phyloP scores from a whole-genome alignment of 192 early-diverging fungal genomes.

The Pilaira anomala region DNA sequence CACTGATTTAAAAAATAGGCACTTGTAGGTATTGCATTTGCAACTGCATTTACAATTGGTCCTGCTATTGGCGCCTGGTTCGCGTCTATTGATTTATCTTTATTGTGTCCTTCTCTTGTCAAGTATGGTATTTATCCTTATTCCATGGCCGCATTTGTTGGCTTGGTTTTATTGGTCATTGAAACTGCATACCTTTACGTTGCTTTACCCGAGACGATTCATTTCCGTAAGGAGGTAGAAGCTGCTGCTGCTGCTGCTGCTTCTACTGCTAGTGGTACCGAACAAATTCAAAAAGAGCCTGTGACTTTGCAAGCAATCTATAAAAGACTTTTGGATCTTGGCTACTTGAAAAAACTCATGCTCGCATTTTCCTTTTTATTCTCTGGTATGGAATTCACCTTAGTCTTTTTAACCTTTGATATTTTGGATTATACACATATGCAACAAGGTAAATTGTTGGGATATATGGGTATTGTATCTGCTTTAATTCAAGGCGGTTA shows the following conservation, averaged over 20 bases:
- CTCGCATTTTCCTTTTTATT: slow-evolving; percentile 90
- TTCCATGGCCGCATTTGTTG: slow-evolving; percentile 86
- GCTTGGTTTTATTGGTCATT: slow-evolving; percentile 72
- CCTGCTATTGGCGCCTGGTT: slow-evolving; percentile 87
- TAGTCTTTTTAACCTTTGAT: slow-evolving; percentile 95
- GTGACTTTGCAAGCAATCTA: not conserved
- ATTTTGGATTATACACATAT: slow-evolving; percentile 80
- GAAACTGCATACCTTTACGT: slow-evolving; percentile 79
- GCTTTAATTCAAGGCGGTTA: slow-evolving; percentile 93
- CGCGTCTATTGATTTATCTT: slow-evolving; percentile 52
- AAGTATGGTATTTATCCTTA: slow-evolving; percentile 64
- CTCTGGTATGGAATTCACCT: slow-evolving; percentile 98
- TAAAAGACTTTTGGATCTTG: slow-evolving; percentile 31
- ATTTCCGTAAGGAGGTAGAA: slow-evolving; percentile 26
- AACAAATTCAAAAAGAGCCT: not conserved
- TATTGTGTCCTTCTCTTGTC: slow-evolving; percentile 38
- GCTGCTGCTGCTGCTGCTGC: not conserved
- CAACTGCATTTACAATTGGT: slow-evolving; percentile 92
- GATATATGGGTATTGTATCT: slow-evolving; percentile 82
- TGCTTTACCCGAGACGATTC: slow-evolving; percentile 73
- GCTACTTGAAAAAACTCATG: slow-evolving; percentile 69
- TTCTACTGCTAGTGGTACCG: not conserved
- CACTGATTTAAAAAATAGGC: slow-evolving; percentile 52
- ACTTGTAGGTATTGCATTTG: slow-evolving; percentile 95
- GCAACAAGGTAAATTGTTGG: slow-evolving; percentile 86